Percentiles rank a stretch among this genome's conserved stretches.
Evolutionary conservation across 768 basidiomycete species (phyloP).

Genomic region (Suillus subluteus): DNA sequence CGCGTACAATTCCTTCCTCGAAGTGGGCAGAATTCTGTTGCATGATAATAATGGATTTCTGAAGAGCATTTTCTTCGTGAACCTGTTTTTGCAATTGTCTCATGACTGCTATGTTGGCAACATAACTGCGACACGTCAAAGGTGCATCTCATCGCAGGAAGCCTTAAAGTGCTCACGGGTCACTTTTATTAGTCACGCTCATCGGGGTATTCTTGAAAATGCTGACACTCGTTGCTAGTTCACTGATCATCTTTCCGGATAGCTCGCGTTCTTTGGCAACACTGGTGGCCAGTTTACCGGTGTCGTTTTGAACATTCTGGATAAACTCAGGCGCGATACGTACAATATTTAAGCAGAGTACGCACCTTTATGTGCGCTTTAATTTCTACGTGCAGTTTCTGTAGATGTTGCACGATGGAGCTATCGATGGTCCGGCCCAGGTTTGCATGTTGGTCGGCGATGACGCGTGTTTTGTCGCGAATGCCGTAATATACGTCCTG

Average conservation of each 20-base stretch:
- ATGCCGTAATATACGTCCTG: slow-evolving; percentile 93
- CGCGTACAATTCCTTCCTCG: slow-evolving; percentile 93
- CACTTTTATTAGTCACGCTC: slow-evolving; percentile 73
- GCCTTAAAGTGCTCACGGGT: slow-evolving; percentile 63
- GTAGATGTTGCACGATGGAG: slow-evolving; percentile 96
- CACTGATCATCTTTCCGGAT: slow-evolving; percentile 82
- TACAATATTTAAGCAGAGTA: background rate
- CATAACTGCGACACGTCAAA: slow-evolving; percentile 45
- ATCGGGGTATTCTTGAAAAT: slow-evolving; percentile 95
- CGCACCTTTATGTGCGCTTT: slow-evolving; percentile 95
- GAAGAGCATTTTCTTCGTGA: slow-evolving; percentile 95
- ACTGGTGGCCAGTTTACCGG: slow-evolving; percentile 85
- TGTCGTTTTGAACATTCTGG: slow-evolving; percentile 93
- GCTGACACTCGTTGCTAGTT: slow-evolving; percentile 86
- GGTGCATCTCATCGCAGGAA: background rate
- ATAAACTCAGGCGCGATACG: background rate
- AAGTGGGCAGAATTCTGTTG: slow-evolving; percentile 97
- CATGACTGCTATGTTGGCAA: slow-evolving; percentile 71
- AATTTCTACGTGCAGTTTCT: slow-evolving; percentile 93
- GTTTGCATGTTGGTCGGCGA: slow-evolving; percentile 96
- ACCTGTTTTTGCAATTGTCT: slow-evolving; percentile 91
- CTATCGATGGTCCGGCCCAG: slow-evolving; percentile 95
- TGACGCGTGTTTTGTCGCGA: slow-evolving; percentile 89
- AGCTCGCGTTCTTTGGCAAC: slow-evolving; percentile 94
- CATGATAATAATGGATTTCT: slow-evolving; percentile 98